Percentiles rank a stretch among this genome's conserved stretches.
Evolutionary conservation across 306 rosid genomes (phyloP).

Genomic region (Quercus ilex): DNA sequence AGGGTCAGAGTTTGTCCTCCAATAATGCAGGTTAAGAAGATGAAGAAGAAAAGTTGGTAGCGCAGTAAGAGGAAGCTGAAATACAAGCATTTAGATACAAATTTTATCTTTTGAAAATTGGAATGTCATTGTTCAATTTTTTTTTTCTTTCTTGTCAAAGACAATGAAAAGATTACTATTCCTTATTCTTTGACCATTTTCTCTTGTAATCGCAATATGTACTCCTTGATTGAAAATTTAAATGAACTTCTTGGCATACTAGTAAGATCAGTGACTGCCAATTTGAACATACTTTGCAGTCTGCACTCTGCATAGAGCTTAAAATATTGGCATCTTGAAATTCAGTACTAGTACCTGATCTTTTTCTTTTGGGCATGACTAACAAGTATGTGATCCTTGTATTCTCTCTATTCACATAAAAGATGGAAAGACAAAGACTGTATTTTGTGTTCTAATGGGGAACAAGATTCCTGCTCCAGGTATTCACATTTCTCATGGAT

Average conservation of each 20-base stretch:
- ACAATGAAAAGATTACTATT: not conserved
- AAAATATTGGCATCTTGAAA: not conserved
- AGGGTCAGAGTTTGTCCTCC: slow-evolving; percentile 20
- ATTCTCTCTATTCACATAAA: slow-evolving; percentile 80
- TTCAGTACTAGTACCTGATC: not conserved
- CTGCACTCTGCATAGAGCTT: not conserved
- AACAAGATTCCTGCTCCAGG: slow-evolving; percentile 85
- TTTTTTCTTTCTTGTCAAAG: not conserved
- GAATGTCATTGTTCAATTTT: not conserved
- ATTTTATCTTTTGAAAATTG: not conserved
- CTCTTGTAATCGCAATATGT: not conserved
- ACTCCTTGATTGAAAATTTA: not conserved
- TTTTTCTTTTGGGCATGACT: slow-evolving; percentile 56
- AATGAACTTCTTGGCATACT: not conserved
- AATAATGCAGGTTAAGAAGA: slow-evolving; percentile 9
- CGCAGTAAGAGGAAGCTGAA: slow-evolving; percentile 12
- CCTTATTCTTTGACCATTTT: not conserved
- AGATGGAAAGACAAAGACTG: slow-evolving; percentile 86
- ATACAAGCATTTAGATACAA: not conserved
- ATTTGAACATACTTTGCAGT: not conserved
- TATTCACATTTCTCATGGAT: slow-evolving; percentile 96
- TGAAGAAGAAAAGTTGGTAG: slow-evolving; percentile 23
- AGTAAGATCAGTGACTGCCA: not conserved
- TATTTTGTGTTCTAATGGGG: slow-evolving; percentile 79
- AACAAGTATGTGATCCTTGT: slow-evolving; percentile 75